These are phyloP conservation scores for Nepenthes mirabilis DNA, from an alignment of 148 eudicot genomes.

Conservation along the genomic window DNA sequence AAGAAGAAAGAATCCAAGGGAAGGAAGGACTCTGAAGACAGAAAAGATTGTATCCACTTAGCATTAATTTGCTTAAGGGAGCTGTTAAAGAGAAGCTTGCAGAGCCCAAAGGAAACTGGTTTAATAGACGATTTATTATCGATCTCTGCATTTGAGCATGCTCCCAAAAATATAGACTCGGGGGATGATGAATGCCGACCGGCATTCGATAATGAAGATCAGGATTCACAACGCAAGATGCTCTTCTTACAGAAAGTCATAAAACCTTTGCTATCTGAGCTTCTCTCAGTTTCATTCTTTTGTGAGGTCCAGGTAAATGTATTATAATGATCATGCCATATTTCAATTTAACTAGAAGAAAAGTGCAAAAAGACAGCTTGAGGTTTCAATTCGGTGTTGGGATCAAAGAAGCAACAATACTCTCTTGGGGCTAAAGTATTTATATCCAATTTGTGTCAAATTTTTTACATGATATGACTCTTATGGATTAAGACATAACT, in stretches of 20 bases:
- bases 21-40: conserved; percentile 27
- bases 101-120: conserved; percentile 12
- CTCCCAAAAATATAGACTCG: conserved; percentile 7
- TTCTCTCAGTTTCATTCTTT: conserved; percentile 30
- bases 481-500: too few species aligned
- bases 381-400: too few species aligned
- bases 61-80: conserved; percentile 37
- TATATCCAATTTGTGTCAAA: too few species aligned
- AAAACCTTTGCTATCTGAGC: conserved; percentile 28
- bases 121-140: conserved; percentile 25
- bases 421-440: too few species aligned
- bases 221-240: conserved; percentile 16
- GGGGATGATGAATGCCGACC: conserved; percentile 12
- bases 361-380: too few species aligned
- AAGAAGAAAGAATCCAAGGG: conserved; percentile 25
- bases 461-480: too few species aligned
- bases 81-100: conserved; percentile 22
- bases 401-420: too few species aligned
- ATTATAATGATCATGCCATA: neutral
- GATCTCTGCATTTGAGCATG: conserved; percentile 16
- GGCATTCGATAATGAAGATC: conserved; percentile 17
- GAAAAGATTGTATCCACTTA: conserved; percentile 23
- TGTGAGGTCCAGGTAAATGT: conserved; percentile 39
- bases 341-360: neutral
- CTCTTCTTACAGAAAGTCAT: conserved; percentile 25